These are phyloP conservation scores for Penicillium lagena DNA, from an alignment of 495 filamentous ascomycete genomes.

Conservation along the genomic window DNA sequence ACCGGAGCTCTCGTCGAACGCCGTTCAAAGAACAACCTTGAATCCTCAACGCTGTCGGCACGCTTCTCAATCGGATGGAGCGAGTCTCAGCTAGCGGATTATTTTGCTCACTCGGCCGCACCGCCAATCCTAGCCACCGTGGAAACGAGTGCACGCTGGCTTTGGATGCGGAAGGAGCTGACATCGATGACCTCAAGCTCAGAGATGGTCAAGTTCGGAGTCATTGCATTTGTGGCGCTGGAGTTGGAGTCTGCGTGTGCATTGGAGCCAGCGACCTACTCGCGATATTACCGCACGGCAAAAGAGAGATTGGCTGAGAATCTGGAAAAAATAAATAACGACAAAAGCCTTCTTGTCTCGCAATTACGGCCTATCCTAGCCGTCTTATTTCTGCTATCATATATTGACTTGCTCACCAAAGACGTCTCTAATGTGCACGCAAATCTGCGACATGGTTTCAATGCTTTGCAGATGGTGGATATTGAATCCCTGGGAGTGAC, in stretches of 20 bases:
- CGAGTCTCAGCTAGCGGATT: constrained; percentile 4
- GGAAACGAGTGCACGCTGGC: constrained; percentile 6
- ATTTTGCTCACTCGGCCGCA: constrained; percentile 6
- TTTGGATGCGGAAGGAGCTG: constrained; percentile 8
- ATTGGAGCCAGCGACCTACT: constrained; percentile 4
- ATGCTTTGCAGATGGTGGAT: constrained; percentile 5
- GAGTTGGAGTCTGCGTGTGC: constrained; percentile 3
- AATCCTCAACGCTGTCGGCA: neutral
- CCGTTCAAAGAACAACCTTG: neutral
- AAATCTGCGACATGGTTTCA: constrained; percentile 4
- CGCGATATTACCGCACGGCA: constrained; percentile 2
- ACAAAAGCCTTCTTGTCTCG: neutral
- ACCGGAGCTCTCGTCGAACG: neutral
- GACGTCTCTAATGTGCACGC: constrained; percentile 8
- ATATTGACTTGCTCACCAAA: constrained; percentile 2
- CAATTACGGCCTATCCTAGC: constrained; percentile 3
- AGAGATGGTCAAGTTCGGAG: constrained; percentile 4
- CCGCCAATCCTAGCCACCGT: constrained; percentile 5
- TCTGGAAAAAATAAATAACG: neutral
- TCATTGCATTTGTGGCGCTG: constrained; percentile 6
- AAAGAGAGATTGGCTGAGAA: constrained; percentile 1
- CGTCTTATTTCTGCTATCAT: neutral
- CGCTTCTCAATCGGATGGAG: constrained; percentile 2
- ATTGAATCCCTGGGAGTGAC: constrained; percentile 4
- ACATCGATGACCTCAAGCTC: constrained; percentile 5